Conservation (phyloP, 345 rosid genomes). For the Viola odorata region DNA sequence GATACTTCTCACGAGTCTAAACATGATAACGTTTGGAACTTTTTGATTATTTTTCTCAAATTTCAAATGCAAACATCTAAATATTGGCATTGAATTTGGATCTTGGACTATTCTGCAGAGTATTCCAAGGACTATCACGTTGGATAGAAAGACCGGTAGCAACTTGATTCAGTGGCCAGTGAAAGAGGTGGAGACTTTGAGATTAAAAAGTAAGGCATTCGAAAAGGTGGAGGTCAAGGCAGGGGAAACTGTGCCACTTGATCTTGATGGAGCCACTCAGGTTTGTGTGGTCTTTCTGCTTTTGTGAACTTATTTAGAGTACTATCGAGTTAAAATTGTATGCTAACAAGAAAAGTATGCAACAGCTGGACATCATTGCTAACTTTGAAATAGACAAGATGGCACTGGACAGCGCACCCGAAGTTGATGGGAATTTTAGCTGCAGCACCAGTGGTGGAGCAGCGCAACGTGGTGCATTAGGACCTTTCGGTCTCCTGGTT, state of each 20-base stretch:
- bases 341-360: not conserved
- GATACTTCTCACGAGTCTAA: too few relatives aligned
- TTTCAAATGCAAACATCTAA: too few relatives aligned
- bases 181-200: constrained; percentile 62
- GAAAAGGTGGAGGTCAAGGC: constrained; percentile 38
- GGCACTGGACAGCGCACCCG: constrained; percentile 33
- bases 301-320: not conserved
- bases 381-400: constrained; percentile 62
- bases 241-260: constrained; percentile 56
- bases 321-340: not conserved
- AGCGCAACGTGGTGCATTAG: constrained; percentile 58
- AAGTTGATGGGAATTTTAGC: constrained; percentile 41
- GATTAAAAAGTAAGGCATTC: constrained; percentile 46
- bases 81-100: too few relatives aligned
- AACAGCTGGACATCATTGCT: constrained; percentile 47
- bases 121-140: constrained; percentile 61
- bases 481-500: constrained; percentile 85
- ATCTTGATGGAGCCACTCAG: constrained; percentile 66
- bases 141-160: constrained; percentile 54
- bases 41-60: too few relatives aligned
- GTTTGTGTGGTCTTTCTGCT: constrained; percentile 15
- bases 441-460: constrained; percentile 52
- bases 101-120: constrained; percentile 31
- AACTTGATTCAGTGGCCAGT: constrained; percentile 85
- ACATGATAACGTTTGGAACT: too few relatives aligned